Conservation (phyloP, 2,329 filamentous ascomycete species). For the Chalaropsis ovoidea region DNA sequence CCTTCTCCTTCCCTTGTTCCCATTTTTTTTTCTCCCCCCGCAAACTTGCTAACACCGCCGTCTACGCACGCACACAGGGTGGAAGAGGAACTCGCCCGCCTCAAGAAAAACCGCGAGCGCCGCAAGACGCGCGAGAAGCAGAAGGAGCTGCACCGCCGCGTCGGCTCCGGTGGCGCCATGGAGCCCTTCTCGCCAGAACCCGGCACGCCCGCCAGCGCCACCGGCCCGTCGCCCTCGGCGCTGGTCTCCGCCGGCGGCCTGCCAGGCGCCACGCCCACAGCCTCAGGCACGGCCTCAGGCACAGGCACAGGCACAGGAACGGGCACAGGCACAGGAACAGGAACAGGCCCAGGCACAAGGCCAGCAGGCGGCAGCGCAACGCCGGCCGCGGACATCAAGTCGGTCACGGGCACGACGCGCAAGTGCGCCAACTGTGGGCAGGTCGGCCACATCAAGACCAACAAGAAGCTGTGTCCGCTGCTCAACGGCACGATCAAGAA, state of each 20-base stretch:
- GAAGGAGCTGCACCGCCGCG: slow-evolving; percentile 50
- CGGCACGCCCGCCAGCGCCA: slow-evolving; percentile 40
- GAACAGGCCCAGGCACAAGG: too few species aligned
- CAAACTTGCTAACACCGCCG: background rate
- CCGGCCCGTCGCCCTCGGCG: slow-evolving; percentile 28
- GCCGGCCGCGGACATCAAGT: slow-evolving; percentile 6
- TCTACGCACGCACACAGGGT: slow-evolving; percentile 32
- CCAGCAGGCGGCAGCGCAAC: background rate
- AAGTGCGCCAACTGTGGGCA: slow-evolving; percentile 98
- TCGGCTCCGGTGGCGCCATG: slow-evolving; percentile 31
- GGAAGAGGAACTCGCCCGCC: slow-evolving; percentile 65
- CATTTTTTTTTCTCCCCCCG: background rate
- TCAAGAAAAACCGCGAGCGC: slow-evolving; percentile 85
- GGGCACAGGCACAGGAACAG: too few species aligned
- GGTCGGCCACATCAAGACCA: slow-evolving; percentile 96
- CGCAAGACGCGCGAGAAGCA: slow-evolving; percentile 83
- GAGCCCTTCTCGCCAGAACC: slow-evolving; percentile 44
- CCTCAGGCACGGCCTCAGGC: too few species aligned
- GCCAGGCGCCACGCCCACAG: background rate
- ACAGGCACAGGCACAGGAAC: too few species aligned
- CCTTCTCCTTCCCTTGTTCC: background rate
- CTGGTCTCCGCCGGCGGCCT: background rate
- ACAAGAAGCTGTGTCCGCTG: slow-evolving; percentile 90
- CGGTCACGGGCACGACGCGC: slow-evolving; percentile 56
- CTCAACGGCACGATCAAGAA: slow-evolving; percentile 72